Conservation (phyloP, 371 early-diverging fungal genomes). For the Coemansia sp. region DNA sequence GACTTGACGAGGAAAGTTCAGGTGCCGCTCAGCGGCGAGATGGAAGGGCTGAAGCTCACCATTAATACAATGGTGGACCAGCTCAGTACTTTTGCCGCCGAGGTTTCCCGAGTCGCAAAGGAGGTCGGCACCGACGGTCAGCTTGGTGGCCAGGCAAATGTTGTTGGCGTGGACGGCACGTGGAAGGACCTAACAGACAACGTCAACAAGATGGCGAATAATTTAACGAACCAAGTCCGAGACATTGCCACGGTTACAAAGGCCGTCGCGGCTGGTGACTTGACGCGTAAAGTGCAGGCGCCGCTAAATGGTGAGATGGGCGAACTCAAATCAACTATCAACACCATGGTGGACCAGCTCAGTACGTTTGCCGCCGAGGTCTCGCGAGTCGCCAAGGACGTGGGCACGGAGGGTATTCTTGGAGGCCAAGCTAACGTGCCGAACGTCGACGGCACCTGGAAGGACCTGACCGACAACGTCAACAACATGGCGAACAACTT, state of each 20-base stretch:
- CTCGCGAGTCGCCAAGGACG: conserved; percentile 47
- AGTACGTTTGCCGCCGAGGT: conserved; percentile 62
- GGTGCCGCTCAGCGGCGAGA: conserved; percentile 65
- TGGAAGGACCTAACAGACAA: conserved; percentile 63
- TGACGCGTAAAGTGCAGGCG: conserved; percentile 57
- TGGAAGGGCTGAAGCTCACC: conserved; percentile 62
- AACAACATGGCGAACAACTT: conserved; percentile 62
- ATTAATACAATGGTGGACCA: conserved; percentile 66
- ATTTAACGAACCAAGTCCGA: conserved; percentile 33
- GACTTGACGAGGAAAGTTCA: conserved; percentile 60
- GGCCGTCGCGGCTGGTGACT: conserved; percentile 57
- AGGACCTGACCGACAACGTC: conserved; percentile 58
- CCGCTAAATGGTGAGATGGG: conserved; percentile 53
- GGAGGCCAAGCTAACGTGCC: conserved; percentile 63
- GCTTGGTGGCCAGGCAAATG: conserved; percentile 35
- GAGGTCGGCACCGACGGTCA: conserved; percentile 52
- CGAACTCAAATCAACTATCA: conserved; percentile 61
- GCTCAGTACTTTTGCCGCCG: conserved; percentile 53
- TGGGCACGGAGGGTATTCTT: conserved; percentile 52
- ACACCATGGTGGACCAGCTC: conserved; percentile 61
- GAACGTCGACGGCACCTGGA: conserved; percentile 53
- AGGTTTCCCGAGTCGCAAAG: conserved; percentile 54
- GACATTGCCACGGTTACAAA: conserved; percentile 52
- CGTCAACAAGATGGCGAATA: conserved; percentile 3
- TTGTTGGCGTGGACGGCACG: conserved; percentile 51